Evolutionary conservation across 1,284 basidiomycete species (phyloP).

Genomic region (Lignosus rhinocerotis): DNA sequence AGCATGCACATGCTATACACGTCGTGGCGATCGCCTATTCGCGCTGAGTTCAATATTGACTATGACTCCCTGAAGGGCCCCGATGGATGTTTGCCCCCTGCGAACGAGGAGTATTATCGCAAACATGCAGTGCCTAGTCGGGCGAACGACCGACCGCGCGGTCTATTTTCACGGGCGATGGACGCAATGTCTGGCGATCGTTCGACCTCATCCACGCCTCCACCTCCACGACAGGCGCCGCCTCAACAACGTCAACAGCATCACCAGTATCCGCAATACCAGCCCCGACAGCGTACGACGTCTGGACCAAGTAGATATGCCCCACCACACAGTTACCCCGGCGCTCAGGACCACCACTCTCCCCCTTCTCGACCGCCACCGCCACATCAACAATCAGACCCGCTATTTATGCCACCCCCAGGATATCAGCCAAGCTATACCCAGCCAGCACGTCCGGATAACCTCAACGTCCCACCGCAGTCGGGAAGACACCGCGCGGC

Average conservation of each 20-base stretch:
- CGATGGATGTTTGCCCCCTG: conserved; percentile 57
- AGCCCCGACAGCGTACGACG: conserved; percentile 33
- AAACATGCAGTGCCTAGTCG: conserved; percentile 64
- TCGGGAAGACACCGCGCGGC: conserved; percentile 39
- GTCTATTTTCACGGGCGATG: conserved; percentile 52
- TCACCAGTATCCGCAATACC: conserved; percentile 25
- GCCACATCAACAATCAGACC: conserved; percentile 9
- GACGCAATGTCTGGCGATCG: conserved; percentile 36
- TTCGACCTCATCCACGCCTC: conserved; percentile 24
- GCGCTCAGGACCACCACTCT: conserved; percentile 18
- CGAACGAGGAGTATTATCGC: conserved; percentile 61
- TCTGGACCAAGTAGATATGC: conserved; percentile 27
- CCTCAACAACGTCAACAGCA: conserved; percentile 19
- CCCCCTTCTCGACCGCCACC: conserved; percentile 7
- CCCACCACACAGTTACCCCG: conserved; percentile 40
- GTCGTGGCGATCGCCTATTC: neutral
- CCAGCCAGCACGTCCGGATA: conserved; percentile 10
- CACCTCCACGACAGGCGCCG: conserved; percentile 15
- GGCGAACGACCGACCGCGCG: conserved; percentile 45
- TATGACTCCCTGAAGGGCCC: conserved; percentile 32
- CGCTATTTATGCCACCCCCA: conserved; percentile 20
- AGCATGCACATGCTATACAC: neutral
- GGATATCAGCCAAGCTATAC: conserved; percentile 14
- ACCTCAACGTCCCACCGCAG: conserved; percentile 27
- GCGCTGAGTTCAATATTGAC: neutral